These are phyloP conservation scores for Melastoma candidum DNA, from an alignment of 441 rosid species.

Conservation along the genomic window DNA sequence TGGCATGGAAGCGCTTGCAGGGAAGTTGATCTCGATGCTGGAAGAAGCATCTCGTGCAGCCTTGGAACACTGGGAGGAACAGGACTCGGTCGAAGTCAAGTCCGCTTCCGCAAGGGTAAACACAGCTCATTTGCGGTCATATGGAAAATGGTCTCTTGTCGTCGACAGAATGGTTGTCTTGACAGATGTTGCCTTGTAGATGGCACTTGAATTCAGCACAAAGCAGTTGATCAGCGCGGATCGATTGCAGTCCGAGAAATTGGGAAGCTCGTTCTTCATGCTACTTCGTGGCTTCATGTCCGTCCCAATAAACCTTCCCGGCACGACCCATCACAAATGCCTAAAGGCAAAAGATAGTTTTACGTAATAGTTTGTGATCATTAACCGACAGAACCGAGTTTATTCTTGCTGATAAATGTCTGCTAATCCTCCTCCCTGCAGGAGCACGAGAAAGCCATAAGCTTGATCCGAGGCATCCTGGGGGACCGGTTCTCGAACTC, in stretches of 20 bases:
- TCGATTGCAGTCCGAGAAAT: conserved; percentile 3
- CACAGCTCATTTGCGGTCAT: too few species aligned
- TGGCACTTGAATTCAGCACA: too few species aligned
- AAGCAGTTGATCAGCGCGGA: conserved; percentile 2
- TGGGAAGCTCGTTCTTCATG: conserved; percentile 11
- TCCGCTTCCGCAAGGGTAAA: too few species aligned
- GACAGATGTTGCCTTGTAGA: too few species aligned
- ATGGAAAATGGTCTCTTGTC: too few species aligned
- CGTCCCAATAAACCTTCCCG: conserved; percentile 24
- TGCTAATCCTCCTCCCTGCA: background rate
- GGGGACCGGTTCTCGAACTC: conserved; percentile 11
- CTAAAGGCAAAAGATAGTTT: conserved; percentile 1
- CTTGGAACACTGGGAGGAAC: too few species aligned
- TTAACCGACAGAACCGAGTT: background rate
- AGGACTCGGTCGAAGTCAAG: too few species aligned
- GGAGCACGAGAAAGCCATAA: conserved; percentile 15
- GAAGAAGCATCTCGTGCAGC: conserved; percentile 6
- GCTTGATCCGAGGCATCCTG: conserved; percentile 8
- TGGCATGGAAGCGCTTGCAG: conserved; percentile 13
- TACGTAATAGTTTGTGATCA: background rate
- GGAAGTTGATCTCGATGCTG: conserved; percentile 10
- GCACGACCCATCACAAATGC: conserved; percentile 21
- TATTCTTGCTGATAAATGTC: background rate
- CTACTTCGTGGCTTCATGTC: conserved; percentile 18
- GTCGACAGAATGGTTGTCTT: too few species aligned